Evolutionary conservation across 768 basidiomycete genomes (phyloP), one percentile per base, ranked within the genome.

Genomic region (Kwoniella newhampshirensis): DNA sequence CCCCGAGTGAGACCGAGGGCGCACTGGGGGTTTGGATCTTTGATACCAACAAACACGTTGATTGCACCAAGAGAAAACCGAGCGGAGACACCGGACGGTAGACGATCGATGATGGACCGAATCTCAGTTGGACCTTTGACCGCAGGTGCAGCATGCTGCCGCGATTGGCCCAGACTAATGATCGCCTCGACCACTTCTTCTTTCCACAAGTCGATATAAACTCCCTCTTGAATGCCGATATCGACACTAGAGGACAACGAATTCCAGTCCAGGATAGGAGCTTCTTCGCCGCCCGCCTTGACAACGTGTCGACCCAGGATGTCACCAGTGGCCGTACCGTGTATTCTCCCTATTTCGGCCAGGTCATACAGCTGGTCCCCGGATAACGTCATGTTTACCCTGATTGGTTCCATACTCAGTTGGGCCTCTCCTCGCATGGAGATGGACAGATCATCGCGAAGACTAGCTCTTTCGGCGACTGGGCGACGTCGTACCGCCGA

Each of bases 1-100:
- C 75, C 75, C 18, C 70, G 59, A 18, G 56, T 49, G n/a, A 75
- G 62, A 42, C 83, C 83, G 52, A 82, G 74, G 36, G 82, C 81
- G 51, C 87, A 87, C 0, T 80, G 76, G 0, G 88, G 88, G 60
- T 89, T 89, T 51, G 91, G 81, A 71, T 94, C 92, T 32, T 82
- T 82, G n/a, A 86, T 83, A 6, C 88, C 87, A 48, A 91, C 70
- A 54, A 88, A 84, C 9, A 88, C 67, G 25, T 85, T 83, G 43
- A 87, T 77, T 32, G 82, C 82, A 1, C 81, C 82, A 41, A 92
- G 61, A 0, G 87, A 81, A 30, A 86, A 20, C 26, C 85, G 82
- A 21, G 81, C 64, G 5, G 81, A 79, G 27, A 86, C 61, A 1
- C 89, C 88, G 11, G 79, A 71, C 1, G 85, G 84, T 20, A 87